Evolutionary conservation across 2,329 filamentous ascomycete genomes (phyloP).

Genomic region (Dothideomycetes sp.): DNA sequence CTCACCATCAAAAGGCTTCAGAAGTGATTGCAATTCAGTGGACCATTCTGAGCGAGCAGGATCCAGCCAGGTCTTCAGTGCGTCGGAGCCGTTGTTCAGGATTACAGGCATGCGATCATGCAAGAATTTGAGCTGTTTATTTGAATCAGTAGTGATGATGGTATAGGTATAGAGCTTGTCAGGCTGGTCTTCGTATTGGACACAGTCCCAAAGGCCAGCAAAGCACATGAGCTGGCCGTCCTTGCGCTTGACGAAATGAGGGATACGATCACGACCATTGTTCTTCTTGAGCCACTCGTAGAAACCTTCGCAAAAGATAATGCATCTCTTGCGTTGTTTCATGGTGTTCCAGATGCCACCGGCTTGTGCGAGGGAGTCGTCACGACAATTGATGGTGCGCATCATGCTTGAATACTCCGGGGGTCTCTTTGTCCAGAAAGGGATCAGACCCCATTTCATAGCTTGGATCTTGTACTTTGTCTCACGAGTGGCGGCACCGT

Average conservation of each 20-base stretch:
- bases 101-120: constrained; percentile 97
- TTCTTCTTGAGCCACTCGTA: constrained; percentile 90
- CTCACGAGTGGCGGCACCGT: constrained; percentile 23
- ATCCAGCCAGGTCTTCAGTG: constrained; percentile 68
- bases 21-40: constrained; percentile 62
- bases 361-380: constrained; percentile 68
- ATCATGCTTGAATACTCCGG: constrained; percentile 69
- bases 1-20: constrained; percentile 71
- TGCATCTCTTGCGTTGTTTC: constrained; percentile 80
- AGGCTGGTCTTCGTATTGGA: constrained; percentile 62
- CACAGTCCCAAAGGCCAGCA: constrained; percentile 86
- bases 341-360: constrained; percentile 86
- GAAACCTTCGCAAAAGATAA: constrained; percentile 85
- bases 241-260: constrained; percentile 72
- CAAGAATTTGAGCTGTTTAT: constrained; percentile 71
- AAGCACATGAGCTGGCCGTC: constrained; percentile 82
- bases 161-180: constrained; percentile 81
- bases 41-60: constrained; percentile 64
- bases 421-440: constrained; percentile 83
- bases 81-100: constrained; percentile 64
- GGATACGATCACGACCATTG: constrained; percentile 67
- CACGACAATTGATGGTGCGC: constrained; percentile 90
- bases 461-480: constrained; percentile 72
- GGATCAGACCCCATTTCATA: constrained; percentile 94
- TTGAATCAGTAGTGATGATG: constrained; percentile 84